Conservation (phyloP, 2,329 filamentous ascomycete genomes). For the Keithomyces neogunnii region DNA sequence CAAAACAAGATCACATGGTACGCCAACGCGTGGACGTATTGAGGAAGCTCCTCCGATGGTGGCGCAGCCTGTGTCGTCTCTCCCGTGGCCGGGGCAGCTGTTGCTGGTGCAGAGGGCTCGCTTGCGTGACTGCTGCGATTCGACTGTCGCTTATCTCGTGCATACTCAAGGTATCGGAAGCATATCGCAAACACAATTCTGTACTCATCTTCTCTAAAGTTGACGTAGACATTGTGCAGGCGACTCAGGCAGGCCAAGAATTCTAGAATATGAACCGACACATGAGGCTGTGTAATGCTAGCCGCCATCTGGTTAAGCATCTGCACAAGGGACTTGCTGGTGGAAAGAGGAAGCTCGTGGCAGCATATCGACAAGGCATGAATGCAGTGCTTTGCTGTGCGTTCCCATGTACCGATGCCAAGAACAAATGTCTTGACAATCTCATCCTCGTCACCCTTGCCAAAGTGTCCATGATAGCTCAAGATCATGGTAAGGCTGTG, state of each 20-base stretch:
- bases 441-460: constrained; percentile 79
- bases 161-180: constrained; percentile 85
- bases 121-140: constrained; percentile 36
- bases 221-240: constrained; percentile 74
- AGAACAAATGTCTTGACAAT: constrained; percentile 79
- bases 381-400: constrained; percentile 86
- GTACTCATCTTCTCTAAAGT: constrained; percentile 86
- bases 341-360: constrained; percentile 82
- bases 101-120: constrained; percentile 28
- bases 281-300: constrained; percentile 86
- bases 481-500: constrained; percentile 80
- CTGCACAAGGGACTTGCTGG: constrained; percentile 74
- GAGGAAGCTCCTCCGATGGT: constrained; percentile 65
- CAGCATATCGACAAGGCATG: constrained; percentile 92
- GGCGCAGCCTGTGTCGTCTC: constrained; percentile 25
- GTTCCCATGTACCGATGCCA: constrained; percentile 76
- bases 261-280: constrained; percentile 91
- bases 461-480: constrained; percentile 81
- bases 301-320: constrained; percentile 91
- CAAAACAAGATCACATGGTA: constrained; percentile 96
- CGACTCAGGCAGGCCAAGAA: constrained; percentile 87
- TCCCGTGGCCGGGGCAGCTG: constrained; percentile 11
- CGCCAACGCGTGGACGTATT: constrained; percentile 88
- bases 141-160: constrained; percentile 55
- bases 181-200: constrained; percentile 93